phyloP scores from a whole-genome alignment of 495 filamentous ascomycete species.

The Copromyces sp. region DNA sequence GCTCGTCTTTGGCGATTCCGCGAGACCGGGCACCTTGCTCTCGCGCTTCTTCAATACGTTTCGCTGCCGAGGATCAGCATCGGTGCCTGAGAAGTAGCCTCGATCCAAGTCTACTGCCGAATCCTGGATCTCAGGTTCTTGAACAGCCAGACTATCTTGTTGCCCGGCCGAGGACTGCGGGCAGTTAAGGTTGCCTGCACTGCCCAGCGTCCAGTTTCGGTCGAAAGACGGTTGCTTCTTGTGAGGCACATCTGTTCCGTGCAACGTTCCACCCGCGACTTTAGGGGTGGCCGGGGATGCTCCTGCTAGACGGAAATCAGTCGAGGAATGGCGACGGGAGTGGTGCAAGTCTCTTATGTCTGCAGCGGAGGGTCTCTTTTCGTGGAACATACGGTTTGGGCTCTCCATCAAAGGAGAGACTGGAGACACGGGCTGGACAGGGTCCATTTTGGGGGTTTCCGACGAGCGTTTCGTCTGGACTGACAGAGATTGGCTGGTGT shows the following conservation, averaged over 20 bases:
- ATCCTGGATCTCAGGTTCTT: constrained; percentile 26
- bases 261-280: constrained; percentile 25
- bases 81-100: constrained; percentile 88
- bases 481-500: constrained; percentile 28
- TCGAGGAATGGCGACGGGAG: constrained; percentile 81
- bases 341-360: constrained; percentile 77
- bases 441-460: constrained; percentile 33
- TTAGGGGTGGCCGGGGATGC: constrained; percentile 27
- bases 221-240: constrained; percentile 85
- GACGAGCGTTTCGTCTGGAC: constrained; percentile 33
- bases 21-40: constrained; percentile 43
- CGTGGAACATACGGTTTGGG: constrained; percentile 38
- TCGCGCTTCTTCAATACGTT: constrained; percentile 77
- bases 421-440: constrained; percentile 28
- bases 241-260: constrained; percentile 37
- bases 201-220: constrained; percentile 74
- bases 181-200: constrained; percentile 24
- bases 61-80: constrained; percentile 61
- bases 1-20: constrained; percentile 49
- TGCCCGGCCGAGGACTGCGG: constrained; percentile 37
- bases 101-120: constrained; percentile 60
- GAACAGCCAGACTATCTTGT: constrained; percentile 24
- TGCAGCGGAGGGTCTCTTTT: constrained; percentile 61
- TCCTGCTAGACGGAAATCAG: constrained; percentile 49
- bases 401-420: constrained; percentile 45